These are phyloP conservation scores for Amanita phalloides DNA, from an alignment of 768 basidiomycete species.

Conservation along the genomic window DNA sequence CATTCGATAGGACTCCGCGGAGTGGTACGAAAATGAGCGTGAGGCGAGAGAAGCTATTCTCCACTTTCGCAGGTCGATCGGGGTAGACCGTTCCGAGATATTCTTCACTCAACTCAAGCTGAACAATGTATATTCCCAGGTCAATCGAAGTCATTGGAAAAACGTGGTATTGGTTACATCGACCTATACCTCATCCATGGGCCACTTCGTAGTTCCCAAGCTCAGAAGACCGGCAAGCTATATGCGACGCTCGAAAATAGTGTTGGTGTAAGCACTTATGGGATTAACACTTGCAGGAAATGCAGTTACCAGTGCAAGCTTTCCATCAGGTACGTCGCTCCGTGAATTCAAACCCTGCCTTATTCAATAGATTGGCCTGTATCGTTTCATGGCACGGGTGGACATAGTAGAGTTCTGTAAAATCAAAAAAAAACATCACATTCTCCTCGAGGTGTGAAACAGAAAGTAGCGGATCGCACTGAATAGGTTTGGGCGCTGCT, in stretches of 20 bases:
- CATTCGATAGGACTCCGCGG: constrained; percentile 31
- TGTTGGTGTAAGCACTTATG: constrained; percentile 57
- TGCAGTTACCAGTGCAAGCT: constrained; percentile 25
- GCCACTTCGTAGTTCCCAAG: constrained; percentile 48
- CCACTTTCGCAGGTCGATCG: constrained; percentile 36
- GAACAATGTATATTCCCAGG: constrained; percentile 42
- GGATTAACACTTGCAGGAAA: constrained; percentile 51
- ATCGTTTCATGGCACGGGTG: constrained; percentile 49
- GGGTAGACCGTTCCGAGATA: constrained; percentile 44
- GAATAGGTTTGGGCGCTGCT: constrained; percentile 64
- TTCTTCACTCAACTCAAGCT: constrained; percentile 61
- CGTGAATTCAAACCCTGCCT: constrained; percentile 2
- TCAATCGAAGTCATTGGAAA: constrained; percentile 37
- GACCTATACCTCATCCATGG: constrained; percentile 64
- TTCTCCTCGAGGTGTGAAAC: constrained; percentile 47
- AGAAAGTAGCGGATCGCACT: background rate
- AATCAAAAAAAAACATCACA: constrained; percentile 27
- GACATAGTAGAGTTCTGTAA: constrained; percentile 50
- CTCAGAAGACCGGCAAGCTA: constrained; percentile 53
- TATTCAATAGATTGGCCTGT: constrained; percentile 19
- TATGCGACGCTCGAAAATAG: constrained; percentile 54
- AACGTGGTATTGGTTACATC: constrained; percentile 49
- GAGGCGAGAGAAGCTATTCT: constrained; percentile 53
- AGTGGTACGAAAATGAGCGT: constrained; percentile 56
- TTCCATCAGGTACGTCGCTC: constrained; percentile 16